Base-by-base conservation (phyloP, 371 early-diverging fungal genomes). In the Polyrhizophydium stewartii region DNA sequence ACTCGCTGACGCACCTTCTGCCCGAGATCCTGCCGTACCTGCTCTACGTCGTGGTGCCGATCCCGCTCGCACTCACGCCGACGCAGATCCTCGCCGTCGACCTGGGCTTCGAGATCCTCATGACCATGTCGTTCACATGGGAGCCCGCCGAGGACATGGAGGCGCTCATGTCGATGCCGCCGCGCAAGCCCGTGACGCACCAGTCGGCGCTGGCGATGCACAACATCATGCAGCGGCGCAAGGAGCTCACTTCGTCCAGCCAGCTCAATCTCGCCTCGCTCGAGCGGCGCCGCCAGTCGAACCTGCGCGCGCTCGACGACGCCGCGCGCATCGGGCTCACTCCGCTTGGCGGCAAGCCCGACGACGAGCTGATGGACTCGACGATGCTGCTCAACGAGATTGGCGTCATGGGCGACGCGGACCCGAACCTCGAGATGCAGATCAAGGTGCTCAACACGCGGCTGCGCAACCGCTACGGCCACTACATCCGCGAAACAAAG, bases 51-150 rank as follows among this genome's bases (percentile, higher is more conserved):
- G 60, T 78, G 1, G 74, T 79, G 2, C 79, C 78, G 2, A 65
- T 83, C n/a, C 86, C 86, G 9, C 67, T 81, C 3, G 69, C 80
- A 0, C 58, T 84, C 28, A 77, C 77, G 6, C 68, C 84, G 5
- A 60, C 79, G 17, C 77, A 82, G 57, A 78, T 84, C 31, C 66
- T 85, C 28, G 70, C 76, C 21, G 72, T 85, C 12, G 82, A 84
- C 66, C 64, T 83, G 0, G 79, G 83, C 3, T 78, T 79, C 58
- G 86, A 85, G 65, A 56, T 84, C 5, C 68, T 82, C 51, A 75
- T 75, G 24, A 76, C 81, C n/a, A 59, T 84, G 13, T 70, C 71
- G 12, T 82, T 82, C 67, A 82, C 84, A 1, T 85, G 69, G 69
- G 86, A 85, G 59, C 78, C 78, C 2, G 70, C 79, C 0, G 86